phyloP scores from a whole-genome alignment of 140 eudicot genomes.

The Cichorium intybus region DNA sequence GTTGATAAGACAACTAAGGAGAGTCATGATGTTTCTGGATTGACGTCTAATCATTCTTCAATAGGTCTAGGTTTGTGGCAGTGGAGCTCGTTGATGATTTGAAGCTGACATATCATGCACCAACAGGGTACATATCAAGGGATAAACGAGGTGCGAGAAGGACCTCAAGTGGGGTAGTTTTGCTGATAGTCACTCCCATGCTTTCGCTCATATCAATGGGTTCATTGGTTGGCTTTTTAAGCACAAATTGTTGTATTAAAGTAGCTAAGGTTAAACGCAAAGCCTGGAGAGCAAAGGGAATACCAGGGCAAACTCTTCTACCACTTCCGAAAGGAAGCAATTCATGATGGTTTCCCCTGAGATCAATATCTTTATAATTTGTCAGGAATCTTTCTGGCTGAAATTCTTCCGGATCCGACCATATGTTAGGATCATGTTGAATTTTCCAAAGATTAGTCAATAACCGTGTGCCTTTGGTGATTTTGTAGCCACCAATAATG shows the following conservation, averaged over 20 bases:
- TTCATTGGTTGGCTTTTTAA: constrained; percentile 20
- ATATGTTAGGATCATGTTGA: constrained; percentile 29
- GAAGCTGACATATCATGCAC: constrained; percentile 5
- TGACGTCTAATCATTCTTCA: too few species aligned
- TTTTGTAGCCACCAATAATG: constrained; percentile 20
- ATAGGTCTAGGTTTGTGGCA: too few species aligned
- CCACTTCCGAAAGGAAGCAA: constrained; percentile 39
- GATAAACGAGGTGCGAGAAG: constrained; percentile 30
- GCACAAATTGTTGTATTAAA: constrained; percentile 26
- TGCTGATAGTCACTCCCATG: constrained; percentile 8
- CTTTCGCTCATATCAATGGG: constrained; percentile 30
- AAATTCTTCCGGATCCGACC: constrained; percentile 25
- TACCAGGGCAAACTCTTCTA: constrained; percentile 40
- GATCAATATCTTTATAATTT: constrained; percentile 29
- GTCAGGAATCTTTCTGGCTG: constrained; percentile 32
- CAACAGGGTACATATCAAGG: neutral
- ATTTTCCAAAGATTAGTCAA: constrained; percentile 18
- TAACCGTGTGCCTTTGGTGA: constrained; percentile 35
- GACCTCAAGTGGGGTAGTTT: constrained; percentile 31
- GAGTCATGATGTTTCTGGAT: too few species aligned
- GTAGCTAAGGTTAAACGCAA: constrained; percentile 23
- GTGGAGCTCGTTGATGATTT: too few species aligned
- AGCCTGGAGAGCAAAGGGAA: constrained; percentile 5
- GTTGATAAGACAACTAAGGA: too few species aligned
- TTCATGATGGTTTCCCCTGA: constrained; percentile 30